Conservation (phyloP, 2,329 filamentous ascomycete species). For the Talaromyces sp. region DNA sequence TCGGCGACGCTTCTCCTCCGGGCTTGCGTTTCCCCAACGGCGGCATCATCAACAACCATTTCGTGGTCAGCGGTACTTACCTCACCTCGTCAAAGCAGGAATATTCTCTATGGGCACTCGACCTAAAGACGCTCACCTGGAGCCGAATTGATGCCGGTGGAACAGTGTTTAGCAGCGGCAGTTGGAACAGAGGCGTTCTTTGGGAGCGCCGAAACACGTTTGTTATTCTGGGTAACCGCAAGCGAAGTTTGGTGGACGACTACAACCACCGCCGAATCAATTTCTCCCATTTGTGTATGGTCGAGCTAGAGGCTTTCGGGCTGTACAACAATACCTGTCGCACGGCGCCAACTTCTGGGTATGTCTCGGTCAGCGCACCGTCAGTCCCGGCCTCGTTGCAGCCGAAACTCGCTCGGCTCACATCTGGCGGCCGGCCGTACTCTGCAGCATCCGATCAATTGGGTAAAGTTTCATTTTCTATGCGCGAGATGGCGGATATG, state of each 20-base stretch:
- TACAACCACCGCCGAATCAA: conserved; percentile 98
- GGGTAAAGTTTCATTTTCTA: conserved; percentile 70
- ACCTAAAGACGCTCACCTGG: conserved; percentile 85
- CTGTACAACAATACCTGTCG: conserved; percentile 93
- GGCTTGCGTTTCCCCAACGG: conserved; percentile 94
- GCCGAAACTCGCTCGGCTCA: conserved; percentile 45
- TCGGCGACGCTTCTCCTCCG: conserved; percentile 75
- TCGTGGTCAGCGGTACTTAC: conserved; percentile 96
- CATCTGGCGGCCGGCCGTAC: conserved; percentile 71
- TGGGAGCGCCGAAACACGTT: conserved; percentile 95
- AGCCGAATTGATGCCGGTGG: conserved; percentile 92
- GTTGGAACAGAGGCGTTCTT: conserved; percentile 92
- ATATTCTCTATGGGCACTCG: conserved; percentile 93
- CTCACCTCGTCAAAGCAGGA: conserved; percentile 97
- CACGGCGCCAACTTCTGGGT: conserved; percentile 71
- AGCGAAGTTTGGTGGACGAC: conserved; percentile 89
- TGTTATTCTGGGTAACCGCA: conserved; percentile 89
- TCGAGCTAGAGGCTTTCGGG: conserved; percentile 94
- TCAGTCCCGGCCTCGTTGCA: conserved; percentile 55
- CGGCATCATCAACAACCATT: conserved; percentile 90
- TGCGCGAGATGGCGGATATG: conserved; percentile 93
- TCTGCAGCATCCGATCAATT: conserved; percentile 78
- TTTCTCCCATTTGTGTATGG: conserved; percentile 93
- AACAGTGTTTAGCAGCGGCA: conserved; percentile 91
- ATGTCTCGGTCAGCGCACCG: conserved; percentile 76